A percentile compares a stretch with the other conserved stretches of the same genome.
phyloP scores from a whole-genome alignment of 2,329 filamentous ascomycete genomes.

The Stachybotrys chlorohalonatus region DNA sequence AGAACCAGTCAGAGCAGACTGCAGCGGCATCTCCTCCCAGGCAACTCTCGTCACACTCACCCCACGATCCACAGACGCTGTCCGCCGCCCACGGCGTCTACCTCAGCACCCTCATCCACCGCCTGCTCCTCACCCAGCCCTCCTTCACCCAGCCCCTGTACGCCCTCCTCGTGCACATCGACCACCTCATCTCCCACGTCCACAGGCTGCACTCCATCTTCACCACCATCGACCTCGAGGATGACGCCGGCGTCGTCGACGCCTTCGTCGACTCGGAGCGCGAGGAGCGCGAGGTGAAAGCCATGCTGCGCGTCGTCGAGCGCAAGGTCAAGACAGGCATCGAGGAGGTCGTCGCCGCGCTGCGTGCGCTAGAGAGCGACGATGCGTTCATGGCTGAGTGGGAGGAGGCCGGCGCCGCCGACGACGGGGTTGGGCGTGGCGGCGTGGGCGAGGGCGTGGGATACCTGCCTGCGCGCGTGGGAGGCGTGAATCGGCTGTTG shows the following conservation, averaged over 20 bases:
- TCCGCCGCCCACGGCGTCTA: constrained; percentile 72
- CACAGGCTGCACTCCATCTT: constrained; percentile 69
- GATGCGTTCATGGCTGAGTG: constrained; percentile 33
- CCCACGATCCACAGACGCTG: constrained; percentile 76
- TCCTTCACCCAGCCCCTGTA: constrained; percentile 58
- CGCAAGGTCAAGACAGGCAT: constrained; percentile 58
- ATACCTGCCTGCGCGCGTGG: constrained; percentile 65
- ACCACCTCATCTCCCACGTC: constrained; percentile 71
- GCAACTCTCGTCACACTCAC: constrained; percentile 10
- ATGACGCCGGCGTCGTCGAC: constrained; percentile 73
- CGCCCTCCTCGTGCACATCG: constrained; percentile 61
- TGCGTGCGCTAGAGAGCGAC: constrained; percentile 37
- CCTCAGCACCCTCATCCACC: constrained; percentile 56
- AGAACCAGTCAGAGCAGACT: neutral
- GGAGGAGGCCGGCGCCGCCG: constrained; percentile 31
- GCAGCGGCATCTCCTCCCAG: neutral
- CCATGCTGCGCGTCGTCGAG: constrained; percentile 56
- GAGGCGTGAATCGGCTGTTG: constrained; percentile 73
- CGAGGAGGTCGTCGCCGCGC: constrained; percentile 52
- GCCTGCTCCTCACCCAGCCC: constrained; percentile 56
- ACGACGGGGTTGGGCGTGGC: constrained; percentile 13
- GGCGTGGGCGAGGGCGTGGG: constrained; percentile 8
- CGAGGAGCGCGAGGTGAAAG: constrained; percentile 62
- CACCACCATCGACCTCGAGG: constrained; percentile 69
- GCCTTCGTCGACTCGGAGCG: constrained; percentile 60